phyloP scores from a whole-genome alignment of 148 eudicot species.

The Tetragonia tetragonoides region DNA sequence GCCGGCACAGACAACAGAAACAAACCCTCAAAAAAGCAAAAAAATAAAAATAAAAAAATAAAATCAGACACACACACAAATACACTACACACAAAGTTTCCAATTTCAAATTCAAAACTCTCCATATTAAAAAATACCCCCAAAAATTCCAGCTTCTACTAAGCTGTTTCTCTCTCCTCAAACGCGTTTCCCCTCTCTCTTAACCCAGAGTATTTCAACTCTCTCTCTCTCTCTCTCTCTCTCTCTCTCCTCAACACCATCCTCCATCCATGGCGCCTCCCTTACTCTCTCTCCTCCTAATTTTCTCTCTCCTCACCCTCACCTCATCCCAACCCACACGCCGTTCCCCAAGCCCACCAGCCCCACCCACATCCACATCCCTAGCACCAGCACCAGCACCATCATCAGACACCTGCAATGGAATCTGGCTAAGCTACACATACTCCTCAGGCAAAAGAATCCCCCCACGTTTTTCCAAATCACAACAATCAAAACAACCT shows the following conservation, averaged over 20 bases:
- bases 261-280: neutral
- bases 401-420: conserved; percentile 27
- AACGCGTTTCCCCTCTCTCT: conserved; percentile 19
- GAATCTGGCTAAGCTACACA: conserved; percentile 28
- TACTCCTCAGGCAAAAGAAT: conserved; percentile 19
- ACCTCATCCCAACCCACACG: neutral
- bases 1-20: too few species aligned
- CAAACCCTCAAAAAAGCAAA: too few species aligned
- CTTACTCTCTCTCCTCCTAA: neutral
- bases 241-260: neutral
- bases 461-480: conserved; percentile 20
- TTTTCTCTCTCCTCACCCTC: neutral
- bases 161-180: neutral
- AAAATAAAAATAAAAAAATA: too few species aligned
- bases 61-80: too few species aligned
- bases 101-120: neutral
- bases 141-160: neutral
- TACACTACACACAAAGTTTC: too few species aligned
- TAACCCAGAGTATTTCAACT: neutral
- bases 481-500: conserved; percentile 34
- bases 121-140: neutral
- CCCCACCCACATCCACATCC: neutral
- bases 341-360: neutral
- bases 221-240: neutral
- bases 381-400: conserved; percentile 29